A percentile compares a stretch with the other conserved stretches of the same genome.
phyloP scores from a whole-genome alignment of 495 filamentous ascomycete species.

The Lasiosphaeriaceae sp. region DNA sequence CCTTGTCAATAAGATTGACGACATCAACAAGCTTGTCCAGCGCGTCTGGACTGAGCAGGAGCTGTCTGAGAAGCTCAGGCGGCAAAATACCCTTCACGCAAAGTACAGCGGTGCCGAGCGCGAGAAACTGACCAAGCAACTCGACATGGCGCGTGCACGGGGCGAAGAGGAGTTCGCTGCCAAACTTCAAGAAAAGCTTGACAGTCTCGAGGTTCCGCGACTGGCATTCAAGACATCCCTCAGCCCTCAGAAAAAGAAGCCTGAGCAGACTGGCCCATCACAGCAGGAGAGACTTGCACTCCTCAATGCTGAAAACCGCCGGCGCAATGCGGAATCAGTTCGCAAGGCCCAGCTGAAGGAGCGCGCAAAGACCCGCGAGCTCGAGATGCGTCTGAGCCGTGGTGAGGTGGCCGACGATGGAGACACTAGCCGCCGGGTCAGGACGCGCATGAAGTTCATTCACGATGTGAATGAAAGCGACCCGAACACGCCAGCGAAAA shows the following conservation, averaged over 20 bases:
- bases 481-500: slow-evolving; percentile 6
- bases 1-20: slow-evolving; percentile 66
- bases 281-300: slow-evolving; percentile 73
- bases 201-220: slow-evolving; percentile 62
- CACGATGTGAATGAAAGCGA: slow-evolving; percentile 33
- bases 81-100: slow-evolving; percentile 56
- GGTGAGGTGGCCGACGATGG: slow-evolving; percentile 48
- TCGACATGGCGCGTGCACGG: slow-evolving; percentile 59
- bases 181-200: slow-evolving; percentile 62
- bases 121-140: slow-evolving; percentile 53
- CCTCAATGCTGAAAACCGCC: slow-evolving; percentile 74
- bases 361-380: slow-evolving; percentile 57
- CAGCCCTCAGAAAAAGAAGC: slow-evolving; percentile 39
- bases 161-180: slow-evolving; percentile 59
- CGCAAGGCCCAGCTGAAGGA: slow-evolving; percentile 83
- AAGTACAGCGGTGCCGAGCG: slow-evolving; percentile 63
- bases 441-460: slow-evolving; percentile 54
- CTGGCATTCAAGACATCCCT: slow-evolving; percentile 65
- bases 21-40: slow-evolving; percentile 75
- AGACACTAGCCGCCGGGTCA: slow-evolving; percentile 59
- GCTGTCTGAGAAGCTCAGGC: slow-evolving; percentile 69
- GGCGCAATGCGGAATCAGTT: slow-evolving; percentile 72
- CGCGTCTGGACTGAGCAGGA: slow-evolving; percentile 76
- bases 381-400: slow-evolving; percentile 49
- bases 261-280: slow-evolving; percentile 37